Base-by-base conservation (phyloP, 352 stramenopile genomes). In the Globisporangium paddicum region DNA sequence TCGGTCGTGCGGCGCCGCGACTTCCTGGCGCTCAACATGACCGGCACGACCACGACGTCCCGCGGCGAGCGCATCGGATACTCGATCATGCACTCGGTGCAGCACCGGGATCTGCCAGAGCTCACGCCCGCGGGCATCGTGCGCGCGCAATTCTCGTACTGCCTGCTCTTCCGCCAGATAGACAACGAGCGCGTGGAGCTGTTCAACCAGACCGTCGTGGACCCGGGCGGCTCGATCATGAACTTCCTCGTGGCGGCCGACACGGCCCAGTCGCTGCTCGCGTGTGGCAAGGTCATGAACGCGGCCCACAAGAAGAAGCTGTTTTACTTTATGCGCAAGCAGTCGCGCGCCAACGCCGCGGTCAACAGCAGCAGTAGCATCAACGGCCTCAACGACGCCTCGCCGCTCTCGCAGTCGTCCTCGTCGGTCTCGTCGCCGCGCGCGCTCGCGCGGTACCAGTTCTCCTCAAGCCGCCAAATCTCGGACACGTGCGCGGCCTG, bases 271-370 rank as follows among this genome's bases (percentile, higher is more conserved):
- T 64, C 53, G 28, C 54, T 75, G 13, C 40, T 78, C 16, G 55
- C 63, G 6, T 62, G 71, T 23, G 67, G 66, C 26, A 66, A 69
- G 48, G 63, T 70, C 11, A 72, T 75, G 14, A 58, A 68, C 19
- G 73, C 70, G 10, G 72, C 74, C 6, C 57, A 81, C 21, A 74
- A 72, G 52, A 87, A 85, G 68, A 87, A 85, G 32, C 54, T 87
- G 40, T 62, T 75, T 38, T 85, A 74, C 64, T 77, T 72, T 40
- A 48, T 80, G 57, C 52, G 52, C 38, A 58, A 58, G 28, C 52
- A 78, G 37, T 46, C 63, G 7, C 56, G 60, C 10, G 45, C 42
- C 5, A 65, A 74, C 28, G 34, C 55, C 7, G 21, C 37, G n/a
- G 23, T 26, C 21, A 49, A 11, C 52, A 44, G 35, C 16, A 34